These are phyloP conservation scores for Podospora fimiseda DNA, from an alignment of 495 filamentous ascomycete species.

Conservation along the genomic window DNA sequence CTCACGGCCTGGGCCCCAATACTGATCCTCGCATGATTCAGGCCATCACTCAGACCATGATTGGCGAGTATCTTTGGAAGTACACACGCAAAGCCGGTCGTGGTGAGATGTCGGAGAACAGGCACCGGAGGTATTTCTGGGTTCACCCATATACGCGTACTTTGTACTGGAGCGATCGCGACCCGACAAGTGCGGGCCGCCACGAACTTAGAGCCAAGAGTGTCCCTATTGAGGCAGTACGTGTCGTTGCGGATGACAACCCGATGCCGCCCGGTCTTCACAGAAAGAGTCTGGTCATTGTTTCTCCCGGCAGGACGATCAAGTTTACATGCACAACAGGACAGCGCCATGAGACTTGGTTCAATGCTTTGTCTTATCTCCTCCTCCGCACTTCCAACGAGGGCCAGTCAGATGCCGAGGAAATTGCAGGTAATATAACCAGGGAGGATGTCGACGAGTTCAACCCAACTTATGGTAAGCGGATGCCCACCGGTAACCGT, in stretches of 20 bases:
- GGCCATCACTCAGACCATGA: constrained; percentile 99
- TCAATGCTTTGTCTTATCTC: constrained; percentile 92
- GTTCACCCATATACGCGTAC: constrained; percentile 96
- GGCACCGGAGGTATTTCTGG: constrained; percentile 97
- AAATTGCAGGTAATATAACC: constrained; percentile 51
- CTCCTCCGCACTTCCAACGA: constrained; percentile 65
- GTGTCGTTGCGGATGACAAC: constrained; percentile 93
- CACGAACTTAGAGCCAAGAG: constrained; percentile 84
- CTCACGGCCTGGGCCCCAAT: constrained; percentile 52
- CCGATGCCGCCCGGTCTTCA: constrained; percentile 91
- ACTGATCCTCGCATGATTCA: constrained; percentile 98
- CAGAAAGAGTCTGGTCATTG: constrained; percentile 81
- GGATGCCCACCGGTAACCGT: constrained; percentile 33
- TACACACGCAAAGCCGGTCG: constrained; percentile 90
- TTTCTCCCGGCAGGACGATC: constrained; percentile 80
- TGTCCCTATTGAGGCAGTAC: constrained; percentile 86
- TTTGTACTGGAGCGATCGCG: constrained; percentile 91
- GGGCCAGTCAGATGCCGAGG: constrained; percentile 50
- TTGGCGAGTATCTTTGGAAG: constrained; percentile 98
- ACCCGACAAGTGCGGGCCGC: constrained; percentile 72
- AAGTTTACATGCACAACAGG: constrained; percentile 92
- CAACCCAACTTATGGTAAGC: constrained; percentile 61
- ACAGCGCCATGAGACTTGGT: constrained; percentile 96
- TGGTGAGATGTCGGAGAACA: constrained; percentile 74
- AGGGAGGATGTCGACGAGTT: constrained; percentile 84